Conservation (phyloP, 1,284 basidiomycete species). For the Porodaedalea pini region DNA sequence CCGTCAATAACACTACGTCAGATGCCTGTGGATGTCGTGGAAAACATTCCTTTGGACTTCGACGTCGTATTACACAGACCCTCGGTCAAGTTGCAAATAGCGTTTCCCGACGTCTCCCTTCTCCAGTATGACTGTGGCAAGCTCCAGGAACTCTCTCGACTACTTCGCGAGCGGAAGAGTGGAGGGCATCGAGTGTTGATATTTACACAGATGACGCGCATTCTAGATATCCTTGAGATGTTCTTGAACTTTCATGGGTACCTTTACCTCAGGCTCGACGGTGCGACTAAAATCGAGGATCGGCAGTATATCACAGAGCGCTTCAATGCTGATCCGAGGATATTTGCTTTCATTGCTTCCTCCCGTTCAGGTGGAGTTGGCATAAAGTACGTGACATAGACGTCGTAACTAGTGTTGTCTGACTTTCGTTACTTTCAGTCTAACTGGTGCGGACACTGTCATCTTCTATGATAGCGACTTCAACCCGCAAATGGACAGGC, state of each 20-base stretch:
- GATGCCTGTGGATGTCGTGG: slow-evolving; percentile 32
- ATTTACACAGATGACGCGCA: slow-evolving; percentile 96
- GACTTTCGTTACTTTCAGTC: slow-evolving; percentile 37
- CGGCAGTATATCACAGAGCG: slow-evolving; percentile 93
- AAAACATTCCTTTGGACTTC: slow-evolving; percentile 41
- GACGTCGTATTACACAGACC: slow-evolving; percentile 69
- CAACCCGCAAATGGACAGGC: slow-evolving; percentile 96
- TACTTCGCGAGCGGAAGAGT: slow-evolving; percentile 82
- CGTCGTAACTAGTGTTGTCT: slow-evolving; percentile 11
- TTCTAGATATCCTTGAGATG: slow-evolving; percentile 91
- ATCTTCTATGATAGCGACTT: slow-evolving; percentile 97
- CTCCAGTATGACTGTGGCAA: slow-evolving; percentile 98
- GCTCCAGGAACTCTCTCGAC: slow-evolving; percentile 76
- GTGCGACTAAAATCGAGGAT: slow-evolving; percentile 94
- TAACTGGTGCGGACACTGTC: slow-evolving; percentile 96
- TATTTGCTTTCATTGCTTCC: slow-evolving; percentile 93
- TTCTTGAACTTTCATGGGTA: slow-evolving; percentile 94
- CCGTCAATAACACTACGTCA: slow-evolving; percentile 54
- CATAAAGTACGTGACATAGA: slow-evolving; percentile 64
- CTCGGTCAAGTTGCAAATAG: slow-evolving; percentile 85
- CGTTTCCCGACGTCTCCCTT: slow-evolving; percentile 88
- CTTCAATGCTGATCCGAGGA: slow-evolving; percentile 90
- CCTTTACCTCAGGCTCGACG: slow-evolving; percentile 89
- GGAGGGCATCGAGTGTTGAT: slow-evolving; percentile 90
- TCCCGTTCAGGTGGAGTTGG: slow-evolving; percentile 94